phyloP scores from a whole-genome alignment of 768 basidiomycete genomes.

The Cyclocybe aegerita region DNA sequence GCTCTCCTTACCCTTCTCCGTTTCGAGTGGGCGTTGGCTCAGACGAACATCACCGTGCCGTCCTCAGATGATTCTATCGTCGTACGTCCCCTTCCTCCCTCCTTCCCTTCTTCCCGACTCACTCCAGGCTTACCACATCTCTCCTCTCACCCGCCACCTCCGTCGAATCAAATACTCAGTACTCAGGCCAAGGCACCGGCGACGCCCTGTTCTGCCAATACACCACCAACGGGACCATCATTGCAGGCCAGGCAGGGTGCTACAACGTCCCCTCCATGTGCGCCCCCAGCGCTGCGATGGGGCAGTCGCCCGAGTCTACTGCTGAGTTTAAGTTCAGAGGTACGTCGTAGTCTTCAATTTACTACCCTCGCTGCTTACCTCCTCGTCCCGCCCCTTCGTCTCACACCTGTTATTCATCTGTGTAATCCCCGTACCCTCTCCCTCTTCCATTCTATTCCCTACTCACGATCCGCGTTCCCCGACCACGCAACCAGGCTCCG shows the following conservation, averaged over 20 bases:
- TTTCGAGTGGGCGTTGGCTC: not conserved
- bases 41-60: conserved; percentile 2
- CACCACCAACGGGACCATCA: conserved; percentile 1
- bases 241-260: conserved; percentile 10
- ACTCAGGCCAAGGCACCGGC: conserved; percentile 2
- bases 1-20: not conserved
- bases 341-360: too few species aligned
- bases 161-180: too few species aligned
- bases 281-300: conserved; percentile 6
- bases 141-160: too few species aligned
- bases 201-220: conserved; percentile 7
- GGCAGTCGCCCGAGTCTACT: conserved; percentile 3
- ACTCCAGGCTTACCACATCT: too few species aligned
- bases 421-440: too few species aligned
- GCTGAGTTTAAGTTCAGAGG: conserved; percentile 14
- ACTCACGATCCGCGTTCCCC: too few species aligned
- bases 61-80: not conserved
- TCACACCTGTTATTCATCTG: too few species aligned
- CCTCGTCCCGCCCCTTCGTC: too few species aligned
- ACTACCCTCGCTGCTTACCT: too few species aligned
- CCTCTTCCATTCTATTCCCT: too few species aligned
- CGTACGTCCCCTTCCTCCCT: not conserved
- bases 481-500: conserved; percentile 7
- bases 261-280: conserved; percentile 9
- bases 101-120: too few species aligned